Conservation (phyloP, 2,329 filamentous ascomycete genomes). For the Colletotrichum navitas region DNA sequence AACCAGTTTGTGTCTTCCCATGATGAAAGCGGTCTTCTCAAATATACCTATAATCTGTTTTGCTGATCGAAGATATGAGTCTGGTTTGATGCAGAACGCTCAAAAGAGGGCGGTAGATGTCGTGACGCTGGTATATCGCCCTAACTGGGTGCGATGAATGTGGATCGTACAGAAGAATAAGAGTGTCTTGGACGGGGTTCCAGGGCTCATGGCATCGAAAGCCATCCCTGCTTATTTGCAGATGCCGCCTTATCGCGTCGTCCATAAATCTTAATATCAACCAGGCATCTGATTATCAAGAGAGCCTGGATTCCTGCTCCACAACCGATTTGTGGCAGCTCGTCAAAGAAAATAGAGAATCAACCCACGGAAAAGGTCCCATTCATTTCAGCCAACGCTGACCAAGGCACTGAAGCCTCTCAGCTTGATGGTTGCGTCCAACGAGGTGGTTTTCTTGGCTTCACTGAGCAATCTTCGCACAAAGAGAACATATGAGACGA, state of each 20-base stretch:
- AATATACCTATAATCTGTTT: background rate
- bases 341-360: background rate
- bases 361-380: background rate
- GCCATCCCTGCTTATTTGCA: too few species aligned
- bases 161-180: too few species aligned
- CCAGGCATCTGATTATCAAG: conserved; percentile 7
- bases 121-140: background rate
- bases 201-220: too few species aligned
- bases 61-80: background rate
- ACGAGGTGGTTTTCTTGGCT: conserved; percentile 13
- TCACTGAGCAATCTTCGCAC: conserved; percentile 19
- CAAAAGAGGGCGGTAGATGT: background rate
- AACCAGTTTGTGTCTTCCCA: conserved; percentile 20
- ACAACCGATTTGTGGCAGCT: conserved; percentile 9
- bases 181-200: too few species aligned
- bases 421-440: conserved; percentile 25
- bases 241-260: background rate
- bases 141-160: too few species aligned
- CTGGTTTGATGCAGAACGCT: background rate
- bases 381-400: conserved; percentile 18
- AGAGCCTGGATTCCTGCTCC: background rate
- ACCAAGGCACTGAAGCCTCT: conserved; percentile 21
- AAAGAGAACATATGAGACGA: background rate
- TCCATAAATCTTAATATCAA: conserved; percentile 12
- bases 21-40: conserved; percentile 6